These are phyloP conservation scores for Solanum tarijense DNA, from an alignment of 257 asterid genomes.

Conservation along the genomic window DNA sequence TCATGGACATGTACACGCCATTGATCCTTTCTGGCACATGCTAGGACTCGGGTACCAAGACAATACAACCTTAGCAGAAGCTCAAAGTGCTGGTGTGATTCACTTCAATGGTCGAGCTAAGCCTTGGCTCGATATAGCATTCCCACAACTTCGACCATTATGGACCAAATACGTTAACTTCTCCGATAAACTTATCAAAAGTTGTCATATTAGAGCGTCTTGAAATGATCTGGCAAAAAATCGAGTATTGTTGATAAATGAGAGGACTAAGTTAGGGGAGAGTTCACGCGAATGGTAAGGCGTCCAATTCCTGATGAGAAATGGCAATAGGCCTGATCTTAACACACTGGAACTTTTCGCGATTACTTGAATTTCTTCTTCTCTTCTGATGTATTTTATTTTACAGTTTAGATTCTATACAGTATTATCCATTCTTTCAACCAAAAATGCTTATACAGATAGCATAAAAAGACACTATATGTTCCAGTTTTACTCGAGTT, in stretches of 20 bases:
- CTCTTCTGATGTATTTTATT: background rate
- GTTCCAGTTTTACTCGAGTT: background rate
- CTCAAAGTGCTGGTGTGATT: constrained; percentile 72
- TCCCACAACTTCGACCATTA: constrained; percentile 66
- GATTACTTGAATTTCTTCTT: constrained; percentile 24
- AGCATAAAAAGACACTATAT: background rate
- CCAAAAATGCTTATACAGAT: background rate
- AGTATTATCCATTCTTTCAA: background rate
- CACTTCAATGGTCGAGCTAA: constrained; percentile 96
- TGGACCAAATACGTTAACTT: constrained; percentile 77
- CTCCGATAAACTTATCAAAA: constrained; percentile 67
- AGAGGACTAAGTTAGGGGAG: constrained; percentile 19
- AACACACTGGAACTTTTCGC: constrained; percentile 8
- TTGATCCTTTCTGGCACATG: constrained; percentile 94
- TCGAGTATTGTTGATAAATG: constrained; percentile 7
- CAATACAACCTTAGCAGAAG: constrained; percentile 55
- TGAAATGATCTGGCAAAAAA: constrained; percentile 21
- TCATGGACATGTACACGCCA: constrained; percentile 62
- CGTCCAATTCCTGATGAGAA: constrained; percentile 15
- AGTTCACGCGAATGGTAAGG: constrained; percentile 8
- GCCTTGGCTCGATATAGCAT: constrained; percentile 98
- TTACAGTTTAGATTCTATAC: constrained; percentile 3
- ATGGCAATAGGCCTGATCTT: constrained; percentile 20
- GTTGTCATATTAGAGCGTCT: constrained; percentile 66
- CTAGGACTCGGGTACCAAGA: constrained; percentile 92